Evolutionary conservation across 1,139 yeast genomes (phyloP).

Genomic region (Candida tropicalis): DNA sequence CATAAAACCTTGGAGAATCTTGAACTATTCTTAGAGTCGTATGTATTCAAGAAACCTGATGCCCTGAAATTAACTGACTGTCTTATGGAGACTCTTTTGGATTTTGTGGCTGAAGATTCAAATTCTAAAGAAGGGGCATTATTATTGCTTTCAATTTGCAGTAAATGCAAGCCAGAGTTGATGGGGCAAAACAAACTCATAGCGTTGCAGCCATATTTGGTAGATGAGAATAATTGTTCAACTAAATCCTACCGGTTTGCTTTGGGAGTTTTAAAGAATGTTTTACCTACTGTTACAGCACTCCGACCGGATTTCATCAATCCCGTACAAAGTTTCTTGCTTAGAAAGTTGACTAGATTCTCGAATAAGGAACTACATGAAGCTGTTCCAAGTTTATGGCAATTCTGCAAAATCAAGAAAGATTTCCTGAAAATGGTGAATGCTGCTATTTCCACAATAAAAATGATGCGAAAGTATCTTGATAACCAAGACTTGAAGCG

Average conservation of each 20-base stretch:
- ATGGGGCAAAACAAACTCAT: slow-evolving; percentile 67
- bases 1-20: slow-evolving; percentile 48
- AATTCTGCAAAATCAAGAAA: slow-evolving; percentile 46
- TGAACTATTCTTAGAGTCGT: slow-evolving; percentile 30
- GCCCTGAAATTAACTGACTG: background rate
- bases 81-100: slow-evolving; percentile 19
- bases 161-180: slow-evolving; percentile 51
- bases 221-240: slow-evolving; percentile 44
- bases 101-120: slow-evolving; percentile 25
- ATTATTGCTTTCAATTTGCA: slow-evolving; percentile 54
- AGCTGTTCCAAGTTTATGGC: slow-evolving; percentile 72
- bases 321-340: slow-evolving; percentile 53
- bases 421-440: slow-evolving; percentile 54
- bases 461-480: slow-evolving; percentile 46
- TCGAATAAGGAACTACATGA: slow-evolving; percentile 60
- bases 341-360: slow-evolving; percentile 60
- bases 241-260: slow-evolving; percentile 42
- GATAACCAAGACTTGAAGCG: slow-evolving; percentile 24
- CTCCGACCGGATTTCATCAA: slow-evolving; percentile 54
- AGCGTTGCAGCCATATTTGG: slow-evolving; percentile 59
- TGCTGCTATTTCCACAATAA: slow-evolving; percentile 63
- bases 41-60: slow-evolving; percentile 32
- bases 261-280: slow-evolving; percentile 53
- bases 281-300: slow-evolving; percentile 45
- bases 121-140: slow-evolving; percentile 35